These are phyloP conservation scores for Alternaria infectoria DNA, from an alignment of 2,329 filamentous ascomycete genomes.

Conservation along the genomic window DNA sequence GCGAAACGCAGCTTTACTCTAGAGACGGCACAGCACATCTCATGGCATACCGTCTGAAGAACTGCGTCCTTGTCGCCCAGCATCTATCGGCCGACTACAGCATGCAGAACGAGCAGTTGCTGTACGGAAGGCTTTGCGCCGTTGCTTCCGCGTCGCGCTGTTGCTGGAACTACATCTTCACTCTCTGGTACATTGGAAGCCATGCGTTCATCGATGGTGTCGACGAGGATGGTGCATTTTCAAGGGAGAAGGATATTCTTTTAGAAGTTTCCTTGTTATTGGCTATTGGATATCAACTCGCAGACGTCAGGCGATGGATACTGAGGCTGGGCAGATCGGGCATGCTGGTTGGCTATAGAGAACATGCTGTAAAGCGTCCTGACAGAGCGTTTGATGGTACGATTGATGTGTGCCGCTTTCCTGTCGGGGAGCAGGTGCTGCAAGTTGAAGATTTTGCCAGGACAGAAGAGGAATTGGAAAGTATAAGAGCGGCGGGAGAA, in stretches of 20 bases:
- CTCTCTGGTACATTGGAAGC: not conserved
- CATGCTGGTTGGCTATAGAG: slow-evolving; percentile 2
- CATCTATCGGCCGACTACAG: not conserved
- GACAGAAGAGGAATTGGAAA: not conserved
- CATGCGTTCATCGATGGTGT: not conserved
- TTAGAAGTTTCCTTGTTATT: slow-evolving; percentile 8
- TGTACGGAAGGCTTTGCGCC: not conserved
- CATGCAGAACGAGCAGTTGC: not conserved
- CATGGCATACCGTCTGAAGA: not conserved
- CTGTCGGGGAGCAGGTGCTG: not conserved
- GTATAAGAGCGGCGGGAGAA: not conserved
- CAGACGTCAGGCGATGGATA: not conserved
- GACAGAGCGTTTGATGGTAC: not conserved
- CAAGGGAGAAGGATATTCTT: not conserved
- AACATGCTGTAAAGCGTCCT: not conserved
- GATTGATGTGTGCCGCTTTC: not conserved
- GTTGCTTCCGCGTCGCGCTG: not conserved
- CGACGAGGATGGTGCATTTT: not conserved
- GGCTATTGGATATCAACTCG: slow-evolving; percentile 2
- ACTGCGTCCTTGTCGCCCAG: not conserved
- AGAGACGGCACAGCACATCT: not conserved
- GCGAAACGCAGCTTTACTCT: not conserved
- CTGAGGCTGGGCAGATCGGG: slow-evolving; percentile 1
- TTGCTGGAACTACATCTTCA: not conserved
- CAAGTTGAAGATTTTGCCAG: not conserved